phyloP scores from a whole-genome alignment of 2,329 filamentous ascomycete species.

The Pyrenophora teres region DNA sequence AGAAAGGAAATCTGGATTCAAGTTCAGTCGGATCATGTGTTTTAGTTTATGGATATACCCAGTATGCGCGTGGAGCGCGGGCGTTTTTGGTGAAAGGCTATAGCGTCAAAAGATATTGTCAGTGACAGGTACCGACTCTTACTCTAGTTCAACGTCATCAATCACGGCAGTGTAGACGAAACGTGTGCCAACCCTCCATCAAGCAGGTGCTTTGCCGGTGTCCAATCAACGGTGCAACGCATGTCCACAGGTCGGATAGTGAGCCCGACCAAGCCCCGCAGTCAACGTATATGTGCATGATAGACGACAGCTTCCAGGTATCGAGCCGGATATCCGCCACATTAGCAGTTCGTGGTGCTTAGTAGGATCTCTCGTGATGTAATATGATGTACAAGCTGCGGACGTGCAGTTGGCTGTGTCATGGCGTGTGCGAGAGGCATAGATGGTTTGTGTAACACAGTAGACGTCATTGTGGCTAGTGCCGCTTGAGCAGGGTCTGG shows the following conservation, averaged over 20 bases:
- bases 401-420: not conserved
- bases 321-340: constrained; percentile 11
- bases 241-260: not conserved
- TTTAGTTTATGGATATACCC: constrained; percentile 15
- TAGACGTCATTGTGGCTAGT: constrained; percentile 22
- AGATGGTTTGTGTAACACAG: not conserved
- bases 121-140: not conserved
- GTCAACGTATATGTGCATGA: constrained; percentile 14
- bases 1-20: not conserved
- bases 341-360: not conserved
- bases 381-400: not conserved
- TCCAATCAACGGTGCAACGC: constrained; percentile 14
- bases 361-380: not conserved
- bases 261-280: constrained; percentile 12
- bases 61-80: constrained; percentile 10
- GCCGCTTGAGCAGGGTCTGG: constrained; percentile 9
- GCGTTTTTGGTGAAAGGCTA: constrained; percentile 3
- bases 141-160: constrained; percentile 8
- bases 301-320: constrained; percentile 7
- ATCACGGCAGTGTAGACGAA: constrained; percentile 6
- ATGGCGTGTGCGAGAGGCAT: not conserved
- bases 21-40: not conserved
- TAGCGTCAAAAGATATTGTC: not conserved
- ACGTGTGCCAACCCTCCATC: constrained; percentile 2
- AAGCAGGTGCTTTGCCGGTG: constrained; percentile 8